These are phyloP conservation scores for Nyssa sinensis DNA, from an alignment of 148 eudicot genomes.

Conservation along the genomic window DNA sequence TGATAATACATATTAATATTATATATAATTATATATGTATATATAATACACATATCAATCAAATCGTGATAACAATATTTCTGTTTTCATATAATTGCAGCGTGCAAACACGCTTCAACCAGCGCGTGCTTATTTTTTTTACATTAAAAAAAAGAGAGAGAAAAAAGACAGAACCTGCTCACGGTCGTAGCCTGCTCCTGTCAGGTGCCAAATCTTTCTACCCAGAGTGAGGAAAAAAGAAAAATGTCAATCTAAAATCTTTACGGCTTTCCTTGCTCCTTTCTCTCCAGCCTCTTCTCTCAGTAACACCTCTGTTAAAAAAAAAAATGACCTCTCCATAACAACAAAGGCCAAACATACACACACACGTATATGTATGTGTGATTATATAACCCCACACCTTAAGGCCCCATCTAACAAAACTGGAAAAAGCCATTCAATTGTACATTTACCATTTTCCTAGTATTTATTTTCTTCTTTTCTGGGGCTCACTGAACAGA, in stretches of 20 bases:
- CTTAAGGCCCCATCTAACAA: background rate
- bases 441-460: background rate
- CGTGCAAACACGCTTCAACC: background rate
- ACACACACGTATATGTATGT: background rate
- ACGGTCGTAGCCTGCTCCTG: too few species aligned
- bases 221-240: too few species aligned
- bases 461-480: background rate
- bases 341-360: background rate
- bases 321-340: background rate
- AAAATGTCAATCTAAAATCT: slow-evolving; percentile 9
- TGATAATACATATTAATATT: too few species aligned
- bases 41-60: too few species aligned
- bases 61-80: too few species aligned
- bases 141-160: background rate
- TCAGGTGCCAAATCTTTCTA: too few species aligned
- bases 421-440: background rate
- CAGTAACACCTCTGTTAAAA: background rate
- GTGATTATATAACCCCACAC: slow-evolving; percentile 8
- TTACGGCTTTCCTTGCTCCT: slow-evolving; percentile 6
- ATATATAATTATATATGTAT: too few species aligned
- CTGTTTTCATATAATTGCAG: background rate
- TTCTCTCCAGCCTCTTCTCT: background rate
- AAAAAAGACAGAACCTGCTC: too few species aligned
- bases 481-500: slow-evolving; percentile 4
- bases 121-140: background rate